Evolutionary conservation across 1,284 basidiomycete species (phyloP).

Genomic region (Leccinum cinnamomeum): DNA sequence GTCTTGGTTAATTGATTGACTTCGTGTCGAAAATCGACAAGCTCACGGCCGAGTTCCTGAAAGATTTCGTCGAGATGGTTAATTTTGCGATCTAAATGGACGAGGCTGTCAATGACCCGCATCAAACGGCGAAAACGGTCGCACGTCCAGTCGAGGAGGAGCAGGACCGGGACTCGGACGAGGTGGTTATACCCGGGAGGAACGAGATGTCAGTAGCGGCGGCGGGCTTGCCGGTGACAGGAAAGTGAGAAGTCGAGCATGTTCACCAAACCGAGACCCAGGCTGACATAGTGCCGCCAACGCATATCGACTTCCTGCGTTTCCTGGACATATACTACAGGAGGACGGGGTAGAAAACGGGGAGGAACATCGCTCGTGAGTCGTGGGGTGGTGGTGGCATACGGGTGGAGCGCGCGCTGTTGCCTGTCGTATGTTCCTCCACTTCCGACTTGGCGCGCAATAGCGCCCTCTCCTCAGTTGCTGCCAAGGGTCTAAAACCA

Average conservation of each 20-base stretch:
- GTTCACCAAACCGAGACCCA: conserved; percentile 18
- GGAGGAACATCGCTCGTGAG: conserved; percentile 36
- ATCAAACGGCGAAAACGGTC: conserved; percentile 47
- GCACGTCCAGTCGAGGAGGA: conserved; percentile 33
- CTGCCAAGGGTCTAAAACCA: conserved; percentile 50
- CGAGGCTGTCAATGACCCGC: conserved; percentile 16
- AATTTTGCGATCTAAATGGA: neutral
- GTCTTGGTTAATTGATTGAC: neutral
- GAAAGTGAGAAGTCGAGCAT: conserved; percentile 12
- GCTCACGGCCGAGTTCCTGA: too few species aligned
- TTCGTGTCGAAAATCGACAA: neutral
- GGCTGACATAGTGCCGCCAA: conserved; percentile 31
- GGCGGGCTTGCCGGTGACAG: conserved; percentile 24
- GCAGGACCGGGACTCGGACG: too few species aligned
- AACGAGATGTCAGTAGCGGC: conserved; percentile 20
- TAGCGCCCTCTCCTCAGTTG: conserved; percentile 75
- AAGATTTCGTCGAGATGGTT: neutral
- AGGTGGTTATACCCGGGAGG: neutral
- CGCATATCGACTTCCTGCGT: conserved; percentile 69
- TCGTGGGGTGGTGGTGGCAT: conserved; percentile 14
- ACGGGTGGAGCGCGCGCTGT: conserved; percentile 20
- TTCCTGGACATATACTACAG: conserved; percentile 73
- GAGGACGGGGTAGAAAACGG: conserved; percentile 69
- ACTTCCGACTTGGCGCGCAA: conserved; percentile 62
- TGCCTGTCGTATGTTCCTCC: conserved; percentile 40